Evolutionary conservation across 2,329 filamentous ascomycete species (phyloP), one percentile per base, ranked within the genome.

Genomic region (Phaeomoniella chlamydospora): DNA sequence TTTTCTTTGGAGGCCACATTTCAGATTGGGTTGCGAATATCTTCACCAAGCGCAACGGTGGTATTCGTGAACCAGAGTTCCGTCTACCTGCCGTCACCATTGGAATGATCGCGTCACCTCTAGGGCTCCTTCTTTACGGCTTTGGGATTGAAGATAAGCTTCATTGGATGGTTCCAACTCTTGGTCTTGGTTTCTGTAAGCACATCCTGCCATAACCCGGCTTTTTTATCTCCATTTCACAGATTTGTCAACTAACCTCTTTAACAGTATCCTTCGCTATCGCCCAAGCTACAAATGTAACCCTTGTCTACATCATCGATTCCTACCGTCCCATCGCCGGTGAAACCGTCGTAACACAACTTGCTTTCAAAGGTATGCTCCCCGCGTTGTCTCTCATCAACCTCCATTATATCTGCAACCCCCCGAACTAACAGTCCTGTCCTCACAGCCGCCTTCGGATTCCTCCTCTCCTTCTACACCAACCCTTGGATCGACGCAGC

Each of bases 381-480:
- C 15, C 26, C 14, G 34, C 9, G 16, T 17, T 45, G 10, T 9
- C 12, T 3, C 12, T 12, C 15, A 17, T 3, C 11, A 10, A 18
- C 18, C 13, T 3, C n/a, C 12, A 29, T 15, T n/a, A 14, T 15
- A 16, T 33, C 6, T 36, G 4, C 29, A 14, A 12, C 35, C 22
- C 11, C 18, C 38, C 26, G 36, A 33, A 10, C 13, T 29, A 29
- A 29, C 22, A 10, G 22, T 38, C 29, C 33, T 32, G 11, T 15
- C 2, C 4, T 1, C 4, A 15, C 39, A 67, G 64, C 67, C 12
- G 49, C 64, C 5, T 73, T 75, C 45, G 70, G 69, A 3, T 75
- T 75, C 47, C 53, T 74, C 1, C 56, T 75, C 1, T 70, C 65
- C 0, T 75, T 75, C 46, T 74, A 74, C 47, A 74, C 68, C 1